phyloP scores from a whole-genome alignment of 1,284 basidiomycete species.

The Sanguinoderma infundibulare region DNA sequence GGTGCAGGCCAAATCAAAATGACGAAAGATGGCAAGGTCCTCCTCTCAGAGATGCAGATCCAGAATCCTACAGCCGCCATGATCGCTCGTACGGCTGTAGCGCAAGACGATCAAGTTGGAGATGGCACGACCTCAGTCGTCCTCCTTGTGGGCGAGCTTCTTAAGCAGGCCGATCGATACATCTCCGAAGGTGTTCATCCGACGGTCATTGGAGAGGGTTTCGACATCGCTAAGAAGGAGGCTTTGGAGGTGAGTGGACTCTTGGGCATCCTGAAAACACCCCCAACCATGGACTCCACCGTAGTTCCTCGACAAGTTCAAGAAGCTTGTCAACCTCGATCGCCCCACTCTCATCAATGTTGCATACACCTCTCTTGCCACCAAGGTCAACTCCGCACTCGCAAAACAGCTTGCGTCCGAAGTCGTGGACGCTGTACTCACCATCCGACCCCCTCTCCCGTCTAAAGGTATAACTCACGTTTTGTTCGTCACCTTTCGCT shows the following conservation, averaged over 20 bases:
- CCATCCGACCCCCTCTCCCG: constrained; percentile 80
- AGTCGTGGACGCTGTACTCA: constrained; percentile 94
- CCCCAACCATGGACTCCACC: constrained; percentile 2
- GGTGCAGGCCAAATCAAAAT: constrained; percentile 99
- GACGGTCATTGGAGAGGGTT: constrained; percentile 93
- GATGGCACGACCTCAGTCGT: constrained; percentile 99
- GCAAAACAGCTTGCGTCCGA: constrained; percentile 91
- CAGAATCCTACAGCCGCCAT: constrained; percentile 99
- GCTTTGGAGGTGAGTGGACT: constrained; percentile 72
- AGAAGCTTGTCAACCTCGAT: constrained; percentile 77
- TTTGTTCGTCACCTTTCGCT: constrained; percentile 14
- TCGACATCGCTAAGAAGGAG: constrained; percentile 97
- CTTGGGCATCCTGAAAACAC: background rate
- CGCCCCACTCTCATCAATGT: constrained; percentile 92
- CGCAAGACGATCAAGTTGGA: constrained; percentile 98
- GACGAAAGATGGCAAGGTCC: constrained; percentile 99
- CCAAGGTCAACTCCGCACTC: constrained; percentile 86
- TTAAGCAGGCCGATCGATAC: constrained; percentile 98
- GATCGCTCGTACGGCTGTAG: constrained; percentile 98
- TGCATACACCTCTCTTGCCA: constrained; percentile 93
- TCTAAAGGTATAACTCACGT: constrained; percentile 47
- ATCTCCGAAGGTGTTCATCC: constrained; percentile 99
- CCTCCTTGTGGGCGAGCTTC: constrained; percentile 93
- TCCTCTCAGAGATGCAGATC: constrained; percentile 99
- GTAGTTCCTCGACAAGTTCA: constrained; percentile 93